Percentiles rank a stretch among this genome's conserved stretches.
Conservation (phyloP, 2,329 filamentous ascomycete genomes). For the Cadophora malorum region DNA sequence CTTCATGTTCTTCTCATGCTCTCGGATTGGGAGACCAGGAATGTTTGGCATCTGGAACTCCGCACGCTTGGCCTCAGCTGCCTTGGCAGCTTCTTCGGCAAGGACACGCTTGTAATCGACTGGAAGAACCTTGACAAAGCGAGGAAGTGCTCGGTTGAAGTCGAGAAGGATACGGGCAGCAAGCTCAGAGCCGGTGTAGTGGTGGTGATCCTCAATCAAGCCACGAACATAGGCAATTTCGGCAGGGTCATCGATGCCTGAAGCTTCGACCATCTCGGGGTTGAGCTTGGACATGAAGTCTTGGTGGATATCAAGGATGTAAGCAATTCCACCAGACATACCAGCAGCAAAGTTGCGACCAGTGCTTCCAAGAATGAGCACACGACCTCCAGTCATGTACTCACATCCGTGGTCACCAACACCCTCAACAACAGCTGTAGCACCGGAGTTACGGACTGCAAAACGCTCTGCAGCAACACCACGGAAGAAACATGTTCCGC, state of each 20-base stretch:
- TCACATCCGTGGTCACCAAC: conserved; percentile 96
- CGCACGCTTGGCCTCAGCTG: conserved; percentile 81
- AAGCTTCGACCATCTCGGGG: conserved; percentile 95
- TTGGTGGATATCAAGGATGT: conserved; percentile 86
- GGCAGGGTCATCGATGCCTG: conserved; percentile 79
- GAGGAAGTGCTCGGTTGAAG: conserved; percentile 87
- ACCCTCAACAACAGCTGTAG: conserved; percentile 94
- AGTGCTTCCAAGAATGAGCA: conserved; percentile 85
- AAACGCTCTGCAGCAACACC: conserved; percentile 96
- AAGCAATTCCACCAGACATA: conserved; percentile 98
- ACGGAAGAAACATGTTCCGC: conserved; percentile 93
- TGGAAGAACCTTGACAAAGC: conserved; percentile 92
- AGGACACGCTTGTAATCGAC: conserved; percentile 96
- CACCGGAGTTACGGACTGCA: conserved; percentile 94
- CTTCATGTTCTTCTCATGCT: conserved; percentile 59
- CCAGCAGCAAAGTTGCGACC: conserved; percentile 97
- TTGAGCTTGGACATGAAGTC: conserved; percentile 96
- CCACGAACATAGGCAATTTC: conserved; percentile 92
- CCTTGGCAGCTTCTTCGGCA: conserved; percentile 83
- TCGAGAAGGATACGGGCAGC: conserved; percentile 93
- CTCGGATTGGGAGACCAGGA: conserved; percentile 66
- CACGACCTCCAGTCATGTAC: conserved; percentile 97
- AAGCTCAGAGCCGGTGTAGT: conserved; percentile 95
- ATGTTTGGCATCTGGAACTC: conserved; percentile 83
- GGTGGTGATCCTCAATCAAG: conserved; percentile 94